Percentiles rank a stretch among this genome's conserved stretches.
Conservation (phyloP, 2,329 filamentous ascomycete species). For the Cadophora gregata region DNA sequence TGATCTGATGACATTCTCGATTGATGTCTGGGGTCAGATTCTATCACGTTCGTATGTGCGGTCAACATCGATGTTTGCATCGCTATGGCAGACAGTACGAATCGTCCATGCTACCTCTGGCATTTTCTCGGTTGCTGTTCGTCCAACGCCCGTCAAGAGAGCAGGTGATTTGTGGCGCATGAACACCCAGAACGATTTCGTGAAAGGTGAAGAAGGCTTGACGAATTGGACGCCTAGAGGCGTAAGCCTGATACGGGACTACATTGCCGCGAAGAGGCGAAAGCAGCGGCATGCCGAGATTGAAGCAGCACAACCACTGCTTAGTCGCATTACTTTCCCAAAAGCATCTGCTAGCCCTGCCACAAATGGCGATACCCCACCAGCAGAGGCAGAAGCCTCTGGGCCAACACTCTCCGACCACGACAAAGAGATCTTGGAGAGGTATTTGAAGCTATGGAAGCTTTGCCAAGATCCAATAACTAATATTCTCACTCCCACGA, state of each 20-base stretch:
- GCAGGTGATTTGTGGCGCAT: constrained; percentile 95
- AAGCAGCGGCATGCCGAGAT: constrained; percentile 79
- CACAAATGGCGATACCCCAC: constrained; percentile 21
- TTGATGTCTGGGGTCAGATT: constrained; percentile 83
- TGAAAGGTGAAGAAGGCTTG: constrained; percentile 92
- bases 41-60: constrained; percentile 83
- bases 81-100: constrained; percentile 83
- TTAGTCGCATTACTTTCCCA: constrained; percentile 62
- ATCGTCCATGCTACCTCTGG: constrained; percentile 86
- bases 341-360: constrained; percentile 1
- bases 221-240: constrained; percentile 86
- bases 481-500: constrained; percentile 62
- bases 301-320: constrained; percentile 71
- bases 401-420: constrained; percentile 40
- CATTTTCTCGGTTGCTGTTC: constrained; percentile 85
- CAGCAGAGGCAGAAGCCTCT: constrained; percentile 41
- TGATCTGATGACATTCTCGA: constrained; percentile 86
- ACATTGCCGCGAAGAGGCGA: constrained; percentile 75
- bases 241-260: constrained; percentile 90
- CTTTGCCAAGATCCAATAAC: constrained; percentile 43
- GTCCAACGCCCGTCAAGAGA: constrained; percentile 87
- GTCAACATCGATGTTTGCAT: constrained; percentile 84
- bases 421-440: constrained; percentile 49
- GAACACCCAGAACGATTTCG: constrained; percentile 92
- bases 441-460: constrained; percentile 45